These are phyloP conservation scores for Xylaria sp. DNA, from an alignment of 2,329 filamentous ascomycete species.

Conservation along the genomic window DNA sequence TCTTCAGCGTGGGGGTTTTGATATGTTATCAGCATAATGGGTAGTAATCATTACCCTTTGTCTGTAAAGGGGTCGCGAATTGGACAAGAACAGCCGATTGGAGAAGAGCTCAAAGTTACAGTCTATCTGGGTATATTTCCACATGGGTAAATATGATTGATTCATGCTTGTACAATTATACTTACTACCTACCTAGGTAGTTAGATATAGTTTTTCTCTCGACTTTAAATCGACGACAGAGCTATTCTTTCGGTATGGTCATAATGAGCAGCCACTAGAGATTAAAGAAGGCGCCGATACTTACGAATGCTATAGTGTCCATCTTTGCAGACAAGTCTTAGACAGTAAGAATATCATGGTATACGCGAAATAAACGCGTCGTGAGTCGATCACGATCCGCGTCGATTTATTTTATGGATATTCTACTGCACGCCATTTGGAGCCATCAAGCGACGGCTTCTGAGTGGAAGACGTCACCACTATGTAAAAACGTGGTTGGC, in stretches of 20 bases:
- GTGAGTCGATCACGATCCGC: conserved; percentile 17
- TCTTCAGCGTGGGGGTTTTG: conserved; percentile 14
- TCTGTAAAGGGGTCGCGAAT: not conserved
- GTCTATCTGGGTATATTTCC: no score
- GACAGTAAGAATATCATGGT: not conserved
- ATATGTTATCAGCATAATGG: not conserved
- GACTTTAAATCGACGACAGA: not conserved
- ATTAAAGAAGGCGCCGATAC: not conserved
- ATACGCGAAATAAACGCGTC: conserved; percentile 36
- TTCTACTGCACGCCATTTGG: not conserved
- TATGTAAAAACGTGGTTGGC: conserved; percentile 4
- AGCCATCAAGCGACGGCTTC: conserved; percentile 6
- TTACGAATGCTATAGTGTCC: not conserved
- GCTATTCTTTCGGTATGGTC: not conserved
- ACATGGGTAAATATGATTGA: not conserved
- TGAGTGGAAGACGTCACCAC: conserved; percentile 7
- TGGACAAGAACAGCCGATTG: not conserved
- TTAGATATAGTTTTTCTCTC: not conserved
- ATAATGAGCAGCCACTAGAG: not conserved
- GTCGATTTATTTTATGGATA: conserved; percentile 4
- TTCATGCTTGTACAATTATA: no score
- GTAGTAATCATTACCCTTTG: not conserved
- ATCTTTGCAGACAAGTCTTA: not conserved
- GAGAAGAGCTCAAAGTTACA: not conserved
- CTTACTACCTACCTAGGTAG: no score